Evolutionary conservation across 768 basidiomycete species (phyloP).

Genomic region (Hericium erinaceus): DNA sequence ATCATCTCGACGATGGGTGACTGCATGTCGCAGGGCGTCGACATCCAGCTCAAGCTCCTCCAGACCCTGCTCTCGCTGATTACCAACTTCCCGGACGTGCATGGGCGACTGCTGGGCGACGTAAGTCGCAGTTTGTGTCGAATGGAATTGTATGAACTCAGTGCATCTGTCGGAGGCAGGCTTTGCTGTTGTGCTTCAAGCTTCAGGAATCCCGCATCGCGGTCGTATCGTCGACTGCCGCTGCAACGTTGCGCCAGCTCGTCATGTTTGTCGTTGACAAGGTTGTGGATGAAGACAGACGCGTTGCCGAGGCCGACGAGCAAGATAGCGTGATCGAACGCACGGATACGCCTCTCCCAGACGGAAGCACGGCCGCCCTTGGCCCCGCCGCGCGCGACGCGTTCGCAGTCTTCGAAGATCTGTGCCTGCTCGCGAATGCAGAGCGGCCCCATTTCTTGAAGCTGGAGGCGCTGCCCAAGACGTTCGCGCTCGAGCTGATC

Average conservation of each 20-base stretch:
- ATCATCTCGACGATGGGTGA: conserved; percentile 81
- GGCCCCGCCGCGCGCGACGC: conserved; percentile 77
- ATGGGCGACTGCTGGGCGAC: conserved; percentile 72
- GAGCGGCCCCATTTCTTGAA: conserved; percentile 77
- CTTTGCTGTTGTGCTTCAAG: conserved; percentile 88
- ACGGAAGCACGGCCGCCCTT: conserved; percentile 54
- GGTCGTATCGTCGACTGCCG: conserved; percentile 94
- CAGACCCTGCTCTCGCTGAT: conserved; percentile 89
- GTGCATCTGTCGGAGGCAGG: conserved; percentile 35
- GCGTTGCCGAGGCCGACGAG: conserved; percentile 25
- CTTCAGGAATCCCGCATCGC: conserved; percentile 92
- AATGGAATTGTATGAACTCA: neutral
- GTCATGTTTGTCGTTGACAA: conserved; percentile 99
- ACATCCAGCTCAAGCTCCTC: conserved; percentile 90
- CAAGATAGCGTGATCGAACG: conserved; percentile 31
- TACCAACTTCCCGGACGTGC: conserved; percentile 77
- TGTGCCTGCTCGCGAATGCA: conserved; percentile 80
- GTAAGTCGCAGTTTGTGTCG: conserved; percentile 29
- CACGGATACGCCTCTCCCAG: conserved; percentile 37
- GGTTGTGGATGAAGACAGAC: conserved; percentile 68
- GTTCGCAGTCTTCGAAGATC: conserved; percentile 83
- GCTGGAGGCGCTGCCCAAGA: conserved; percentile 77
- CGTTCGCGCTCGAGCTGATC: conserved; percentile 93
- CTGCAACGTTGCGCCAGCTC: conserved; percentile 89
- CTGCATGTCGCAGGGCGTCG: conserved; percentile 89